Evolutionary conservation across 1,284 basidiomycete genomes (phyloP), one percentile per base, ranked within the genome.

Genomic region (Amylostereum areolatum): DNA sequence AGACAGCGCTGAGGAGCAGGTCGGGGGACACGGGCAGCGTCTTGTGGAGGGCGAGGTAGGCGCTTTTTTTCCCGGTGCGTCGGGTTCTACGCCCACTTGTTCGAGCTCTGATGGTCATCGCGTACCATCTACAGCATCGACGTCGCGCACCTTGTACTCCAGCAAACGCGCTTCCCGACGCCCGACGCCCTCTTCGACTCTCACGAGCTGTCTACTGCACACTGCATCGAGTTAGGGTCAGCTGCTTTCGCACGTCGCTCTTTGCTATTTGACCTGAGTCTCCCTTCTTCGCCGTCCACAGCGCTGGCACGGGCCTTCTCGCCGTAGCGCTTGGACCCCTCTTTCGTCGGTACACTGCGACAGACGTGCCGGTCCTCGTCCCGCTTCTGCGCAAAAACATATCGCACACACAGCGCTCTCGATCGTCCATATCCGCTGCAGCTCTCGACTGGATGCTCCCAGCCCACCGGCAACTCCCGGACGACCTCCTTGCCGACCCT

Each of bases 11-110:
- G 52, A 76, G 83, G 30, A 81, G 75, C 44, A 77, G 89, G 25
- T 83, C 81, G 52, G 92, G 92, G 0, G 92, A 95, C 60, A 94
- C 92, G 0, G 91, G 92, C 0, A 92, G 90, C 58, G 88, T 94
- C 1, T 66, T 95, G 4, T 95, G 92, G 92, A 78, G 80, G 64
- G 85, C 89, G 45, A 92, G 88, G 90, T 90, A 27, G 7, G 41
- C 9, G 6, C 28, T 4, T 12, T 28, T 43, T 24, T 27, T 5
- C 6, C 4, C 5, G 7, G 4, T 7, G 6, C 30, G 32, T 27
- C 4, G 12, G 27, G 27, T 25, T 10, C 32, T 10, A 12, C 36
- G 30, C 12, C 45, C 5, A 27, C 25, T 28, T 43, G 6, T 12
- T 39, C 41, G 25, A 28, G 7, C 39, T 43, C 5, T 43, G 24